Evolutionary conservation across 768 basidiomycete genomes (phyloP), one percentile per base, ranked within the genome.

Genomic region (Auriscalpium orientale): DNA sequence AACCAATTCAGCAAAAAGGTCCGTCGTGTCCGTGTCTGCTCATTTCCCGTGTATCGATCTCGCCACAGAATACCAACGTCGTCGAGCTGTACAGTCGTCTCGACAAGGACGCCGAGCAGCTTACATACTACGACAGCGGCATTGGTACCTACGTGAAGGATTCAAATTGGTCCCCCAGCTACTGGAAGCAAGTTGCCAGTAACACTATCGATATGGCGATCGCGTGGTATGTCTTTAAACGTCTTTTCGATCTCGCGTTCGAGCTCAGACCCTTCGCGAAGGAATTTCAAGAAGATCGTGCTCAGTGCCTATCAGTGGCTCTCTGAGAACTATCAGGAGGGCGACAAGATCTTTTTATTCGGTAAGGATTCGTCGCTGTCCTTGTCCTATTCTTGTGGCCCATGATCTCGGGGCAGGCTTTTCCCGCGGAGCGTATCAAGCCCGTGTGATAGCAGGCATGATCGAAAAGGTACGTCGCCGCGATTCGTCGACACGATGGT

Each of bases 341-440:
- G 73, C 2, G 76, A 76, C 53, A 62, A 56, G 22, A 71, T 78
- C 34, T 76, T 67, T 59, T 50, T 77, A 8, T 76, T 78, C 47
- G 76, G 77, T 73, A 44, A 37, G 65, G 49, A 9, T 7, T 1
- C 49, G 6, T 35, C n/a, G 6, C 4, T 50, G 3, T 35, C 5
- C 22, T 28, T 35, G 8, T 13, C 12, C 36, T 28, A 2, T 33
- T 28, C 36, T 35, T 5, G 36, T 50, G 22, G 22, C 3, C 22
- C 5, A 13, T 6, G 2, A 8, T 21, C 7, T n/a, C 16, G 34
- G 1, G 9, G 7, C 22, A 77, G 76, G 76, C 5, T 77, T 73
- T 56, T 77, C 76, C 2, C 73, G 76, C 15, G 76, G 76, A 8
- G 76, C 74, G 13, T 78, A 75, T 55, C 75, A 76, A 62, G 73